Evolutionary conservation across 2,329 filamentous ascomycete species (phyloP).

Genomic region (Botrytis fragariae): DNA sequence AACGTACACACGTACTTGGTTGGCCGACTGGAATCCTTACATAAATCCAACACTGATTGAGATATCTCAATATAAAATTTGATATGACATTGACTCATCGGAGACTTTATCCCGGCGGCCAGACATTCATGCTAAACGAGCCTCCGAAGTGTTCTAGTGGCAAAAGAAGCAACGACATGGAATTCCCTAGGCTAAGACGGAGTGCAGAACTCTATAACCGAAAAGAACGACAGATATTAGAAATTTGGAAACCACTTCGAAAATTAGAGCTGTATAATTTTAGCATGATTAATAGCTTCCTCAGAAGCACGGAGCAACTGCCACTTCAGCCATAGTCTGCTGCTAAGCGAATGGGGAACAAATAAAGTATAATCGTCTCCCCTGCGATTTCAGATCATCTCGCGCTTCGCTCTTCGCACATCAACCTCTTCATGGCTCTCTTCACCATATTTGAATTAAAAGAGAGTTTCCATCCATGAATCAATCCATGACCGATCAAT

Average conservation of each 20-base stretch:
- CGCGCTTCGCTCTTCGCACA: not conserved
- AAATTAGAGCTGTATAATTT: conserved; percentile 11
- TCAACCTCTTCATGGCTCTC: not conserved
- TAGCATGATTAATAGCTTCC: not conserved
- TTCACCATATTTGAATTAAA: not conserved
- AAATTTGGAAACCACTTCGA: not conserved
- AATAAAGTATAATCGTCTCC: conserved; percentile 14
- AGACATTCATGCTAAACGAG: not conserved
- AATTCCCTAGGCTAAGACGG: not conserved
- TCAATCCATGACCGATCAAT: conserved; percentile 1
- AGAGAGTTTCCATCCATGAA: conserved; percentile 12
- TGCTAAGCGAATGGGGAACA: conserved; percentile 14
- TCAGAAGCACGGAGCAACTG: conserved; percentile 14
- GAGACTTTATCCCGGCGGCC: not conserved
- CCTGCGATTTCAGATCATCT: conserved; percentile 13
- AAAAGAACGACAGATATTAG: not conserved
- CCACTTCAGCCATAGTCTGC: conserved; percentile 14
- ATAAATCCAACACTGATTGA: not conserved
- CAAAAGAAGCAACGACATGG: not conserved
- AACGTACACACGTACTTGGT: not conserved
- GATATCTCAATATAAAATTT: conserved; percentile 1
- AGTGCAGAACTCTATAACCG: not conserved
- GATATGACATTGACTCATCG: not conserved
- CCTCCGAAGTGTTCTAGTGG: not conserved
- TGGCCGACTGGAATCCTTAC: not conserved